Percentiles rank a stretch among this genome's conserved stretches.
phyloP scores from a whole-genome alignment of 2,329 filamentous ascomycete genomes.

The Trichothecium sympodiale region DNA sequence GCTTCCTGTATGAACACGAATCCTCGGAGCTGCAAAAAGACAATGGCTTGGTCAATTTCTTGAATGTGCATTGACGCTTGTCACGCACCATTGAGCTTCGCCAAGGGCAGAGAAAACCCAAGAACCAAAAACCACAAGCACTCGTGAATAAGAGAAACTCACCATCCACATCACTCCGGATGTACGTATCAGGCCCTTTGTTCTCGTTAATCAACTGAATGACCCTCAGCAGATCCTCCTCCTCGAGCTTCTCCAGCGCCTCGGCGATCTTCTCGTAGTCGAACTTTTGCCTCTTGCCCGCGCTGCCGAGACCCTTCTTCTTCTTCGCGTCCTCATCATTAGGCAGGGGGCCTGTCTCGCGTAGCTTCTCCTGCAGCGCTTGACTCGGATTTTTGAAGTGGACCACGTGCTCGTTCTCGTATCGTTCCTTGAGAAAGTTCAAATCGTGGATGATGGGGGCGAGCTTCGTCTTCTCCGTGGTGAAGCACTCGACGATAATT shows the following conservation, averaged over 20 bases:
- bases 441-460: constrained; percentile 69
- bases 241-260: constrained; percentile 73
- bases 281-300: constrained; percentile 60
- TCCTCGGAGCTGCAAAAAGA: constrained; percentile 1
- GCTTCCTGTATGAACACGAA: constrained; percentile 8
- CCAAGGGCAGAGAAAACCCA: too few relatives aligned
- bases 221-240: constrained; percentile 88
- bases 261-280: constrained; percentile 98
- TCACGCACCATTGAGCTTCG: neutral
- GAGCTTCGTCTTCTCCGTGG: constrained; percentile 78
- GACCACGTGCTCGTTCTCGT: constrained; percentile 72
- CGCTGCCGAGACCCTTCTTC: constrained; percentile 32
- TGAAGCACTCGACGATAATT: constrained; percentile 75
- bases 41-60: too few relatives aligned
- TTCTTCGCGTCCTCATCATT: constrained; percentile 52
- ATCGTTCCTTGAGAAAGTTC: constrained; percentile 73
- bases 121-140: too few relatives aligned
- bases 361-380: constrained; percentile 65
- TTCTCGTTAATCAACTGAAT: constrained; percentile 98
- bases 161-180: constrained; percentile 95
- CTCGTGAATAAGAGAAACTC: constrained; percentile 33
- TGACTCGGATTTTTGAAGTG: constrained; percentile 90
- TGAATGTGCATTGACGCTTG: too few relatives aligned
- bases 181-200: constrained; percentile 88
- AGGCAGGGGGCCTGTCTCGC: constrained; percentile 77